These are phyloP conservation scores for Kluyveromyces starmeri DNA, from an alignment of 805 yeast species.

Conservation along the genomic window DNA sequence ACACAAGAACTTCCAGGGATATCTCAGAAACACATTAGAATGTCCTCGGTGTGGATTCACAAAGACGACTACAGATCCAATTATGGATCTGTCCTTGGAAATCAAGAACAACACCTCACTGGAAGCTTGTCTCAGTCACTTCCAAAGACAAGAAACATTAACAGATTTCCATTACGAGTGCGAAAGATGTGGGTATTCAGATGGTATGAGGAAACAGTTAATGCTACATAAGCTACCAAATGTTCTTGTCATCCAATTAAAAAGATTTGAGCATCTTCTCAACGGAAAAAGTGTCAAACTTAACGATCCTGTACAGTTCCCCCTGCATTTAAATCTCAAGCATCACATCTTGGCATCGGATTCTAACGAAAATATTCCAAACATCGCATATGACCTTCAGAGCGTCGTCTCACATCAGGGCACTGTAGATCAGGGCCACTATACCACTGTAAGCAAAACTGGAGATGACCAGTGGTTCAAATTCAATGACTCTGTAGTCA, in stretches of 20 bases:
- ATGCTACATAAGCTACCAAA: conserved; percentile 63
- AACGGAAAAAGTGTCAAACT: conserved; percentile 51
- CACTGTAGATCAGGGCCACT: conserved; percentile 92
- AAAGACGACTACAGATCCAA: conserved; percentile 70
- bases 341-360: conserved; percentile 34
- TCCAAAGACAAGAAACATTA: conserved; percentile 68
- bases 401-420: conserved; percentile 89
- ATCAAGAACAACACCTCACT: conserved; percentile 41
- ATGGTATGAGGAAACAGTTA: conserved; percentile 66
- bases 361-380: conserved; percentile 20
- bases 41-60: conserved; percentile 66
- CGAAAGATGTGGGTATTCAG: conserved; percentile 48
- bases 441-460: conserved; percentile 67
- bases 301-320: conserved; percentile 65
- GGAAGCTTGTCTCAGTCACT: conserved; percentile 61
- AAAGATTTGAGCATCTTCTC: conserved; percentile 43
- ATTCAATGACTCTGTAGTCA: conserved; percentile 83
- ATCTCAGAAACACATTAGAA: conserved; percentile 65
- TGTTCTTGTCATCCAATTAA: conserved; percentile 75
- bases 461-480: conserved; percentile 77
- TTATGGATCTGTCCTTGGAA: conserved; percentile 81
- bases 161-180: conserved; percentile 66
- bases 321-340: conserved; percentile 62
- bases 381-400: conserved; percentile 67
- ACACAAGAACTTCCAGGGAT: conserved; percentile 78